phyloP scores from a whole-genome alignment of 1,284 basidiomycete species.

The Cryptococcus hybrid region DNA sequence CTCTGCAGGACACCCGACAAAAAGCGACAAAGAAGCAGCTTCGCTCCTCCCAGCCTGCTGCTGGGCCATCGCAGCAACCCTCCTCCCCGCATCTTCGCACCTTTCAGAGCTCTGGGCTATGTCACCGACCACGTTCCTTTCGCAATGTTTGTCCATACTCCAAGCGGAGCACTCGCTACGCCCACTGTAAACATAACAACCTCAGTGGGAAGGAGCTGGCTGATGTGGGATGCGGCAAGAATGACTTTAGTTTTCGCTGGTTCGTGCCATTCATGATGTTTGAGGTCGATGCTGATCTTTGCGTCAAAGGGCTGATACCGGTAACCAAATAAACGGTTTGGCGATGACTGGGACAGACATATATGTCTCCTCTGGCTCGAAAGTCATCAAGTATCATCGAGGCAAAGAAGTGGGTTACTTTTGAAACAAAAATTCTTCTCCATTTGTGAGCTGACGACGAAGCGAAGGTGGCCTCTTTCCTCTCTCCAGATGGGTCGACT shows the following conservation, averaged over 20 bases:
- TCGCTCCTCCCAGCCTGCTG: slow-evolving; percentile 8
- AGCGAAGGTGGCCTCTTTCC: slow-evolving; percentile 4
- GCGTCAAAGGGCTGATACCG: slow-evolving; percentile 66
- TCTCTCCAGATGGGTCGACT: slow-evolving; percentile 42
- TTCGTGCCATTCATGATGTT: slow-evolving; percentile 50
- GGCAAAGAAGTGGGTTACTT: slow-evolving; percentile 74
- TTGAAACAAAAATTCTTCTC: background rate
- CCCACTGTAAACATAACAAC: slow-evolving; percentile 81
- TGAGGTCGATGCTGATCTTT: background rate
- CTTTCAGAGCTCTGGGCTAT: slow-evolving; percentile 90
- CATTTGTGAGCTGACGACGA: background rate
- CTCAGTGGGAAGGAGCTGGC: slow-evolving; percentile 88
- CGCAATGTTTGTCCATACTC: slow-evolving; percentile 78
- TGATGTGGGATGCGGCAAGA: slow-evolving; percentile 92
- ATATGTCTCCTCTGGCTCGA: slow-evolving; percentile 71
- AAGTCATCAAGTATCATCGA: slow-evolving; percentile 74
- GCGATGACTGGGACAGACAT: slow-evolving; percentile 82
- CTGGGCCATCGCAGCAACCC: slow-evolving; percentile 16
- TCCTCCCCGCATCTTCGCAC: slow-evolving; percentile 67
- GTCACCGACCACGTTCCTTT: slow-evolving; percentile 92
- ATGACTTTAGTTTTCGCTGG: slow-evolving; percentile 93
- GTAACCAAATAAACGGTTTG: slow-evolving; percentile 69
- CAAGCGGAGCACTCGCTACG: slow-evolving; percentile 80
- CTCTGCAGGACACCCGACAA: background rate
- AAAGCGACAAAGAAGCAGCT: slow-evolving; percentile 12